Evolutionary conservation across 495 filamentous ascomycete species (phyloP), one percentile per base, ranked within the genome.

Genomic region (Cercophora scortea): DNA sequence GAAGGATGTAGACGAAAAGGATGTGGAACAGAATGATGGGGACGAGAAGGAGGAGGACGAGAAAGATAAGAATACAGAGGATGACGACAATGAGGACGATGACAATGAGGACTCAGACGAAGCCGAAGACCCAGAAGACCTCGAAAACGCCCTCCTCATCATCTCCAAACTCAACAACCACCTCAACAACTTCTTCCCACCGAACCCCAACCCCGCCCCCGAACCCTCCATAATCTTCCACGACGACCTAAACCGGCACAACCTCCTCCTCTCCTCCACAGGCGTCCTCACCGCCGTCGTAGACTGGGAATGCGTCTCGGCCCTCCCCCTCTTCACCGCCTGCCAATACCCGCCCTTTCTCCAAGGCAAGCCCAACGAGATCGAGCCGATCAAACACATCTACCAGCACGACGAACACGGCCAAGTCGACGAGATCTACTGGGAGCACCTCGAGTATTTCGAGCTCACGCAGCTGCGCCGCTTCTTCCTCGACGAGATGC

Each of bases 291-390:
- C 69, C 7, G 72, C 58, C n/a, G 32, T 78, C 4, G 19, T 77
- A 19, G 73, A 77, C 52, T 78, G 73, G 73, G 72, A 77, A 50
- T 69, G 58, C 53, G 61, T 72, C 17, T 65, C 65, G 32, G 59
- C 63, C 15, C 17, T 64, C 8, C 70, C 72, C 34, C 49, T 67
- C 33, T 75, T 67, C 66, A 53, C 51, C 40, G 61, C 61, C 12
- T 63, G 53, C 46, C 38, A 68, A 48, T 41, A 53, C 15, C 71
- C 71, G 49, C 32, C 49, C 48, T 64, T 71, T 42, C 49, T 75
- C 47, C 12, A 47, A 25, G 45, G 9, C 18, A 16, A 44, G n/a
- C 12, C 8, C 17, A 10, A 19, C 8, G 42, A 44, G 2, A 11
- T 15, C 10, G 38, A 11, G 7, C 38, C 38, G 10, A 40, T 40